Evolutionary conservation across 169 alveolate species (phyloP).

Genomic region (Plasmodium inui): DNA sequence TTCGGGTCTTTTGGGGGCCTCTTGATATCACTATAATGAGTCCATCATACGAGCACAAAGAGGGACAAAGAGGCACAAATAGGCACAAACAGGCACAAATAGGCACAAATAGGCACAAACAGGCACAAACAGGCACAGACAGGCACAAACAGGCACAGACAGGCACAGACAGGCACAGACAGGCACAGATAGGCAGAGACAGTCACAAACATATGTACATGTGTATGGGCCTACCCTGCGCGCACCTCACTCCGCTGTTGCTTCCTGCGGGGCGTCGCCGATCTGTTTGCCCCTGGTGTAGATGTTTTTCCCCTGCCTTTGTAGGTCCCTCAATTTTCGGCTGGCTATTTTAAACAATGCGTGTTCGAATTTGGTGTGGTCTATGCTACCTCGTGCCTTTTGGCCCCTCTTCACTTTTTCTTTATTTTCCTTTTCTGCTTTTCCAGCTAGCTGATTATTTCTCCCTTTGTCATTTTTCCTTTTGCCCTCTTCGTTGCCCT

Average conservation of each 20-base stretch:
- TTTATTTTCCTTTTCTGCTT: background rate
- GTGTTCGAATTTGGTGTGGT: background rate
- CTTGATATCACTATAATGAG: background rate
- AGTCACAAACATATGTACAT: background rate
- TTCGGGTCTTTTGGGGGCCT: background rate
- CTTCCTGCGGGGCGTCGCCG: background rate
- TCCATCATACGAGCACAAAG: background rate
- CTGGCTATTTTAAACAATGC: background rate
- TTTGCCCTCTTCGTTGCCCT: background rate
- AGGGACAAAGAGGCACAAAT: no score
- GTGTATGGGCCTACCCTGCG: background rate
- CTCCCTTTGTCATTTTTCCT: background rate
- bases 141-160: no score
- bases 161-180: no score
- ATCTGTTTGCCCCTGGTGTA: background rate
- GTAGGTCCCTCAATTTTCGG: background rate
- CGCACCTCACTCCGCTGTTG: background rate
- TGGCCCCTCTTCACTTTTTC: background rate
- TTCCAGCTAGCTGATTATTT: background rate
- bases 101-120: no score
- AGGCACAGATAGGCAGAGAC: no score
- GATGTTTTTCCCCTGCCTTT: background rate
- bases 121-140: no score
- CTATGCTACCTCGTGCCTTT: background rate
- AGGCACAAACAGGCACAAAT: no score